Base-by-base conservation (phyloP, 2,329 filamentous ascomycete species). In the Tolypocladium capitatum region DNA sequence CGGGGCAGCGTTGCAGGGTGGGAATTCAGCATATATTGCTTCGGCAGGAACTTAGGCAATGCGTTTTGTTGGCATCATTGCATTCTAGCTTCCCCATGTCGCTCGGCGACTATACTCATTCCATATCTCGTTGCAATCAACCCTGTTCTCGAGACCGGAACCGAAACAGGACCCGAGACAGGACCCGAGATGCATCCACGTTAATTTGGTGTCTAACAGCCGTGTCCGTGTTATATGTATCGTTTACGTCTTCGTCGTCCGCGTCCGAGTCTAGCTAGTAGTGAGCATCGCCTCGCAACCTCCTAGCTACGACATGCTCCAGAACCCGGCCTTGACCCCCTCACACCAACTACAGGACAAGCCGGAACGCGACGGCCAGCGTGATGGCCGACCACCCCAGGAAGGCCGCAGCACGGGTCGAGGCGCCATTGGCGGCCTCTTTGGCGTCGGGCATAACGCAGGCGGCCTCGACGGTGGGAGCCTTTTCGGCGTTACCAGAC, bases 361-460 rank as follows among this genome's bases (percentile, higher is more conserved):
- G 31, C 8, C 21, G 20, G 11, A 34, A 18, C 2, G 4, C 46
- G 4, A 34, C 46, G 16, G n/a, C 28, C 18, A 45, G 43, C 2
- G 14, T 14, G 2, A 47, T 31, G 28, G 32, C 30, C 16, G 46
- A 43, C 46, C 38, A 47, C 14, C 28, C 38, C 30, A 47, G 13
- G 18, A 28, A 42, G 4, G 36, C 27, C 4, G 31, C 36, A 7
- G 40, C n/a, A 9, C n/a, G n/a, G 7, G 46, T 35, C 42, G 42
- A 24, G 16, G 46, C 36, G 20, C 38, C 21, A 11, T 2, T 20
- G 10, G 38, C n/a, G 7, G 18, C 38, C 1, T n/a, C 11, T 31
- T 30, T 9, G 30, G 46, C 38, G 18, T 35, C 30, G 38, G 46
- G 46, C 46, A 47, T 47, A 24, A 47, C 46, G 31, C 46, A 47